A percentile compares a stretch with the other conserved stretches of the same genome.
phyloP scores from a whole-genome alignment of 192 early-diverging fungal genomes.

The Endogone sp. region DNA sequence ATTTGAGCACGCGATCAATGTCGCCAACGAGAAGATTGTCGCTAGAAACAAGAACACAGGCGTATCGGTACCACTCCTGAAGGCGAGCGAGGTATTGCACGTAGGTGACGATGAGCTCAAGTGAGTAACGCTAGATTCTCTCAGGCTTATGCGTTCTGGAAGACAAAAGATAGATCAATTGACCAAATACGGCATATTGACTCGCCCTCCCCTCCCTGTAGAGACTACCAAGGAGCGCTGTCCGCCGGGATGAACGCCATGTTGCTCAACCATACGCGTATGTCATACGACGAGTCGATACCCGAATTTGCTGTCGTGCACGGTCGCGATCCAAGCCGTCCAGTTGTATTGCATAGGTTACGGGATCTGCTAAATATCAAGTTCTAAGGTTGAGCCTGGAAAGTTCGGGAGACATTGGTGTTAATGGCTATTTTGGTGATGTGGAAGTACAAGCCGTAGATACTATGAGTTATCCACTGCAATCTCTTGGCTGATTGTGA shows the following conservation, averaged over 20 bases:
- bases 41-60: neutral
- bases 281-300: neutral
- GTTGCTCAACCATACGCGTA: neutral
- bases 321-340: neutral
- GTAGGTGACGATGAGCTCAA: slow-evolving; percentile 52
- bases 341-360: neutral
- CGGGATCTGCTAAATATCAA: neutral
- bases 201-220: neutral
- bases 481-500: too few species aligned
- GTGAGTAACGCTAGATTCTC: slow-evolving; percentile 14
- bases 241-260: neutral
- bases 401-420: neutral
- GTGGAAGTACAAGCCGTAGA: neutral
- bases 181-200: too few species aligned
- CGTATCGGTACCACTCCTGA: slow-evolving; percentile 21
- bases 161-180: neutral
- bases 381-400: neutral
- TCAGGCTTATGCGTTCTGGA: neutral
- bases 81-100: slow-evolving; percentile 41
- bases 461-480: too few species aligned
- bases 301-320: neutral
- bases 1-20: slow-evolving; percentile 46
- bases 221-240: neutral
- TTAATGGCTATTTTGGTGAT: neutral
- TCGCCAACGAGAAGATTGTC: slow-evolving; percentile 3